Conservation (phyloP, 225 moss, liverwort and hornwort genomes). For the Pseudisothecium myosuroides region DNA sequence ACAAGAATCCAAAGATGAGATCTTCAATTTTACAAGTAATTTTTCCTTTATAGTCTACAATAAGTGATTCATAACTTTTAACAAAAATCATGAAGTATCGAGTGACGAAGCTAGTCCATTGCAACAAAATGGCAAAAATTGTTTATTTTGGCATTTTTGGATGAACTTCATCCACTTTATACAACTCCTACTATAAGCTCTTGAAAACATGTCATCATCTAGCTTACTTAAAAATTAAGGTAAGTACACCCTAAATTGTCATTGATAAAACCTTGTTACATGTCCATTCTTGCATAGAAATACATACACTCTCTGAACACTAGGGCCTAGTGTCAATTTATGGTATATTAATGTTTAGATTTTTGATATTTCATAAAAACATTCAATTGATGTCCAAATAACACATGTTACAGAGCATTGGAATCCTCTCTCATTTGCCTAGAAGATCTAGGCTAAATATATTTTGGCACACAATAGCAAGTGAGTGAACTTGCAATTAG, state of each 20-base stretch:
- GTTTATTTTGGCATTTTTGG: too few species aligned
- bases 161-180: not conserved
- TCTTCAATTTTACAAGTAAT: not conserved
- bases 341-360: not conserved
- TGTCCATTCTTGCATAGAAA: not conserved
- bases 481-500: not conserved
- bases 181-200: rapidly evolving
- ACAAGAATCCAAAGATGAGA: not conserved
- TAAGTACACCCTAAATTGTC: not conserved
- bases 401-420: rapidly evolving
- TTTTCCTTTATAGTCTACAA: rapidly evolving
- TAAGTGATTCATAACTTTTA: not conserved
- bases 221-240: rapidly evolving
- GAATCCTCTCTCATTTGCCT: not conserved
- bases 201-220: not conserved
- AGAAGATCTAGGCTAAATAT: not conserved
- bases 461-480: not conserved
- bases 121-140: not conserved
- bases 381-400: not conserved
- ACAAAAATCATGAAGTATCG: rapidly evolving
- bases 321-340: not conserved
- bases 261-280: rapidly evolving
- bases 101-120: not conserved
- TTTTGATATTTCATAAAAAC: not conserved
- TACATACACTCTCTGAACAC: rapidly evolving